These are phyloP conservation scores for Infundibulicybe gibba DNA, from an alignment of 768 basidiomycete species.

Conservation along the genomic window DNA sequence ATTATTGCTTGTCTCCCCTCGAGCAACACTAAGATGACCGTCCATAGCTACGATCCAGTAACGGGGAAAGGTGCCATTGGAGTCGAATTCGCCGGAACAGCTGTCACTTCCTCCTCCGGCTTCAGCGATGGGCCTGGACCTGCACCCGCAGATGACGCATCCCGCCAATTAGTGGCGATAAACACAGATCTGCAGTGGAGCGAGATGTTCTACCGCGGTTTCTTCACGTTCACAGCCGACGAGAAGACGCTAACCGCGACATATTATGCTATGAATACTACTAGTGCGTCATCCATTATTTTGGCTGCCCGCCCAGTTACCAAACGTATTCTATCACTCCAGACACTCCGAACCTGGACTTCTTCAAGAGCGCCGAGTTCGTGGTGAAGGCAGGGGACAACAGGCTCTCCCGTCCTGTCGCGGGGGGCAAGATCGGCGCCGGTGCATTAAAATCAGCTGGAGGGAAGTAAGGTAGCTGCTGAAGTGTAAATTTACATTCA, in stretches of 20 bases:
- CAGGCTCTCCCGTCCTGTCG: no score
- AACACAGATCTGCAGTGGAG: conserved; percentile 58
- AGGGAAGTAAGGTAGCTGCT: no score
- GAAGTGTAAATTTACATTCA: no score
- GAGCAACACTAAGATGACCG: neutral
- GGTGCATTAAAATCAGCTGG: no score
- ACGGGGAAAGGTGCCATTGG: conserved; percentile 49
- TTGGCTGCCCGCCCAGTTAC: no score
- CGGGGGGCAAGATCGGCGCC: no score
- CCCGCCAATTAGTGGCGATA: conserved; percentile 27
- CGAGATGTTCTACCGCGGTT: conserved; percentile 56
- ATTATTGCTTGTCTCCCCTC: neutral
- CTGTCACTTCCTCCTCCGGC: conserved; percentile 47
- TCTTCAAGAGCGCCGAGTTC: conserved; percentile 40
- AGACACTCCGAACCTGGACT: conserved; percentile 41
- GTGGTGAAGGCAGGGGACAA: conserved; percentile 22
- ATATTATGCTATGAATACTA: conserved; percentile 44
- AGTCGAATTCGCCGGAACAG: conserved; percentile 62
- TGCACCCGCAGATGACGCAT: conserved; percentile 32
- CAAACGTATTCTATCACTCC: conserved; percentile 7
- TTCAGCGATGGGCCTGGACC: conserved; percentile 40
- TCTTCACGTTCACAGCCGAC: conserved; percentile 50
- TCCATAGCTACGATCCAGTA: conserved; percentile 38
- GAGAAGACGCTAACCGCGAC: conserved; percentile 43
- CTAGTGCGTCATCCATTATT: no score